A percentile compares a stretch with the other conserved stretches of the same genome.
These are phyloP conservation scores for Nissolia schottii DNA, from an alignment of 306 rosid genomes.

Conservation along the genomic window DNA sequence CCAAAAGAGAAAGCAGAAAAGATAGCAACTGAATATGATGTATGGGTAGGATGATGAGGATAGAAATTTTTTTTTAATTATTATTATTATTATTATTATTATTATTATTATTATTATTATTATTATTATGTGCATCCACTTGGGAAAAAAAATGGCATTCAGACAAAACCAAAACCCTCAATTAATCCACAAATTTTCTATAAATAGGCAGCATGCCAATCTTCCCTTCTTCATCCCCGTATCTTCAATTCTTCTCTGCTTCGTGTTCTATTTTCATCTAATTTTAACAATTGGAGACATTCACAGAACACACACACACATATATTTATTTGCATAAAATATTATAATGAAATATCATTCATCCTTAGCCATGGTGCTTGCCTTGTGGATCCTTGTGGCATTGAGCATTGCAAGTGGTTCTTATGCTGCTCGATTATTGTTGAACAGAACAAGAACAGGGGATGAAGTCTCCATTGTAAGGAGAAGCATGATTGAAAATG, in stretches of 20 bases:
- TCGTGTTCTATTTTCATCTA: not conserved
- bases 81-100: too few species aligned
- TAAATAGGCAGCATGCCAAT: not conserved
- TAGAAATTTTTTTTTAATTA: not conserved
- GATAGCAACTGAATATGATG: not conserved
- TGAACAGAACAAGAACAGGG: not conserved
- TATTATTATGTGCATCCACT: not conserved
- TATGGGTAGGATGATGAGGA: not conserved
- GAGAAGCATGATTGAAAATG: conserved; percentile 29
- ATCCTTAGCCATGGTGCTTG: not conserved
- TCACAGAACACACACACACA: not conserved
- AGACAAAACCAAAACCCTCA: not conserved
- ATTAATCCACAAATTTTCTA: not conserved
- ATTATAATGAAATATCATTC: not conserved
- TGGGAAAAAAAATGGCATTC: not conserved
- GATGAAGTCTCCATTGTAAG: not conserved
- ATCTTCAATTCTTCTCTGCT: not conserved
- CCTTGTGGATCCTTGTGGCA: conserved; percentile 12
- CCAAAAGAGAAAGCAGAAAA: not conserved
- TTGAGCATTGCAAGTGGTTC: conserved; percentile 4
- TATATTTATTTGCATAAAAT: not conserved
- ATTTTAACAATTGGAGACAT: not conserved
- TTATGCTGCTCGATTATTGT: not conserved
- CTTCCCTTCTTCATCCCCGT: not conserved
- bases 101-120: too few species aligned